These are phyloP conservation scores for Mycena sanguinolenta DNA, from an alignment of 768 basidiomycete species.

Conservation along the genomic window DNA sequence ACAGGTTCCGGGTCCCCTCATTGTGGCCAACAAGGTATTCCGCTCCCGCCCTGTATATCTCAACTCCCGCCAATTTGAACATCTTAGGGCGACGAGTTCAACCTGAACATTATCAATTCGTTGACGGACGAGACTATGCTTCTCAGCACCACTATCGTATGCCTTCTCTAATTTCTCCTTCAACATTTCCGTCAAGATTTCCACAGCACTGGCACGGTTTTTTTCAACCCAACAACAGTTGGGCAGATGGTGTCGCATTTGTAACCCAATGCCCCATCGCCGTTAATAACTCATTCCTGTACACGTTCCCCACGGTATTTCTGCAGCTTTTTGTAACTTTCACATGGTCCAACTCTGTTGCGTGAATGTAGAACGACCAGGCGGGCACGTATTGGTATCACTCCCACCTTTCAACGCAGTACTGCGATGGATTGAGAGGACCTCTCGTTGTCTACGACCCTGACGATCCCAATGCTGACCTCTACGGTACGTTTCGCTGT, in stretches of 20 bases:
- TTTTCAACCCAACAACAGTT: conserved; percentile 47
- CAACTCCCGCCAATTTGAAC: not conserved
- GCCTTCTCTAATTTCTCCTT: not conserved
- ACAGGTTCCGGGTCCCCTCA: conserved; percentile 59
- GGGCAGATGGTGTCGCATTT: conserved; percentile 51
- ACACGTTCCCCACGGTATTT: conserved; percentile 17
- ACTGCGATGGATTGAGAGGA: conserved; percentile 62
- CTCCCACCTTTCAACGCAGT: conserved; percentile 47
- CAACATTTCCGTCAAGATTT: not conserved
- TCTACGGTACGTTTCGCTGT: conserved; percentile 38
- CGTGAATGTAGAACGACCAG: conserved; percentile 51
- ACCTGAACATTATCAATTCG: conserved; percentile 53
- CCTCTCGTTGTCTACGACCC: conserved; percentile 47
- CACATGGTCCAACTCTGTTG: conserved; percentile 39
- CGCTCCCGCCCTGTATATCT: not conserved
- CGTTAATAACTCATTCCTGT: conserved; percentile 26
- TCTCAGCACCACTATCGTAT: conserved; percentile 44
- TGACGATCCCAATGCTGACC: conserved; percentile 43
- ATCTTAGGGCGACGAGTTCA: conserved; percentile 45
- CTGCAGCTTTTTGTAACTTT: not conserved
- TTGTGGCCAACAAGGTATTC: conserved; percentile 39
- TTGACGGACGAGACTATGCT: conserved; percentile 54
- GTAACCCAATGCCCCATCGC: conserved; percentile 54
- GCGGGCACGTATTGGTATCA: conserved; percentile 36
- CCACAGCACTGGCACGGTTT: conserved; percentile 58